Base-by-base conservation (phyloP, 768 basidiomycete species). In the Serendipita sp. region DNA sequence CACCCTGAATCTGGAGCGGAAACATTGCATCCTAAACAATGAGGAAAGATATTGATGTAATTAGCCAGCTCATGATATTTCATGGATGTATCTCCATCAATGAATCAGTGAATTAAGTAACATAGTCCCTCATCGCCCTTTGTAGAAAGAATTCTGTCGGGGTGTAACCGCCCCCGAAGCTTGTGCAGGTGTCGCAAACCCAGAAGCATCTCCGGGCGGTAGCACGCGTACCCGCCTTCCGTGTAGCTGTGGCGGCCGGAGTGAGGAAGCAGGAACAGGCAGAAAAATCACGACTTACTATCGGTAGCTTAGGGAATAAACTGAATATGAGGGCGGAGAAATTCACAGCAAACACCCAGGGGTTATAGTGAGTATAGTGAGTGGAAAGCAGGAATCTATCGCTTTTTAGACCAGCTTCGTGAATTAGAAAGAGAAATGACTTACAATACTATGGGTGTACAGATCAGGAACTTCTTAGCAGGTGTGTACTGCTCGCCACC, bases 401-500 rank as follows among this genome's bases (percentile, higher is more conserved):
- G 37, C 65, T 32, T 41, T 62, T 53, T 65, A 72, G 63, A 65
- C 66, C 64, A 67, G 5, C 13, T 58, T n/a, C 28, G 56, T 28
- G 56, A 24, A 10, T 30, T 8, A 8, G 30, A 38, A 11, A 37
- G 34, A 11, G 10, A 34, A 4, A 24, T 32, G 5, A 77, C 92
- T 72, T 70, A 97, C 96, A 99, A 78, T 44, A 81, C 80, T 68
- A 98, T 86, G 0, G 96, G 96, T 5, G 93, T 85, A 63, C 83
- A 84, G 66, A 96, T 81, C 34, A 99, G 78, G 92, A 93, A 98
- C 73, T 99, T 99, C 78, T 92, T 96, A 3, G 96, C 86, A 0
- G 96, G 96, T 3, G 96, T 99, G 75, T 98, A 96, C 71, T 98
- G 96, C 0, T 94, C 96, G 45, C 96, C 96, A 60, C 90, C 88